Percentiles rank a stretch among this genome's conserved stretches.
Conservation (phyloP, 2,329 filamentous ascomycete genomes). For the Aspergillus sp. region DNA sequence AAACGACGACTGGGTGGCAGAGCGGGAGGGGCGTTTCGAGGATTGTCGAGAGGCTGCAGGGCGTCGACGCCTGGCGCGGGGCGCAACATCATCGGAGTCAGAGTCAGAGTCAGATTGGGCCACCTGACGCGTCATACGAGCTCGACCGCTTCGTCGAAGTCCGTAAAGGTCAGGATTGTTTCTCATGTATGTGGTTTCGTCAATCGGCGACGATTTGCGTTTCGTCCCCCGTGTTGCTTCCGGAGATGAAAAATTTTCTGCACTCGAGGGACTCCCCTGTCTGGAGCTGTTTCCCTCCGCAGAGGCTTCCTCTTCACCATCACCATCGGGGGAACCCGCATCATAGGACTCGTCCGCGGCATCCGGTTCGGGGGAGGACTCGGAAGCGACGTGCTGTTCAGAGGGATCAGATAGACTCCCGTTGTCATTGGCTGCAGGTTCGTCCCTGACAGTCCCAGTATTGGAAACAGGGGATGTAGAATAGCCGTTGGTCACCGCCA, state of each 20-base stretch:
- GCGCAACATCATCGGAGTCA: conserved; percentile 65
- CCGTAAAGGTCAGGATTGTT: conserved; percentile 95
- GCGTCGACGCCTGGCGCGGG: conserved; percentile 46
- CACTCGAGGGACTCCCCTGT: conserved; percentile 53
- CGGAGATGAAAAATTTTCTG: conserved; percentile 63
- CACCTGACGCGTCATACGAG: conserved; percentile 58
- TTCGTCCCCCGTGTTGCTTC: conserved; percentile 67
- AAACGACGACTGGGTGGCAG: conserved; percentile 55
- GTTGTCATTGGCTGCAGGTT: conserved; percentile 50
- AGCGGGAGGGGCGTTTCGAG: conserved; percentile 42
- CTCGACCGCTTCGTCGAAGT: conserved; percentile 76
- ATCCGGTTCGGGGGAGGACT: conserved; percentile 40
- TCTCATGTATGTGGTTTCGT: conserved; percentile 78
- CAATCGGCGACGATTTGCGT: conserved; percentile 62
- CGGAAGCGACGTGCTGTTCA: conserved; percentile 51
- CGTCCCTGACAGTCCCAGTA: conserved; percentile 23
- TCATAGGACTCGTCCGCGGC: conserved; percentile 36
- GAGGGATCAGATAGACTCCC: conserved; percentile 74
- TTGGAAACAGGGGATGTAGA: conserved; percentile 20
- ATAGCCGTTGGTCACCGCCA: conserved; percentile 32
- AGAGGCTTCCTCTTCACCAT: conserved; percentile 62
- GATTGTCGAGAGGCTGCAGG: conserved; percentile 48
- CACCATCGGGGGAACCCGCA: conserved; percentile 30
- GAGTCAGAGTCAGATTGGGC: conserved; percentile 61
- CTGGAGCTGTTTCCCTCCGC: conserved; percentile 58